Evolutionary conservation across 2,329 filamentous ascomycete species (phyloP), one percentile per base, ranked within the genome.

Genomic region (Calonectria montana): DNA sequence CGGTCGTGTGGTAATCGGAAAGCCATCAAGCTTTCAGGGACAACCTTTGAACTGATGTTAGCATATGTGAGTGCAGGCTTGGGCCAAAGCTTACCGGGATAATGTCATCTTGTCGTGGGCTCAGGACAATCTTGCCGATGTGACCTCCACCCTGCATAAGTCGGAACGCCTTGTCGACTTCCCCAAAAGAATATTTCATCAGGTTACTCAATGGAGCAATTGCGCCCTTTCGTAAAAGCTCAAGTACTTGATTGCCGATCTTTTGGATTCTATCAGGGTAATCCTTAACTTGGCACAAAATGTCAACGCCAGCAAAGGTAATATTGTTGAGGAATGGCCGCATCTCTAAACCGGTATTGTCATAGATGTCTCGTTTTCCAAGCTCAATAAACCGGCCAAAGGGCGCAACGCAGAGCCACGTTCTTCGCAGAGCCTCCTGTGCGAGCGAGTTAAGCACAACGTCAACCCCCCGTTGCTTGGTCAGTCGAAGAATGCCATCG

Each of bases 261-360:
- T 57, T 59, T 29, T 35, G 25, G 12, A 61, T 18, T 35, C 41
- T 43, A 15, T 47, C 27, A 29, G 50, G 39, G n/a, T 59, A 43
- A 57, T 66, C 31, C 2, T 10, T 45, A 27, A 50, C 48, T 41
- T 41, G 45, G 15, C 43, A 50, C 18, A 63, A n/a, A 35, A 69
- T 47, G 35, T 69, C 57, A 43, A 69, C 25, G 25, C 43, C 27
- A n/a, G 43, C 9, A 29, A 69, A 53, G 21, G 45, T 63, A 23
- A 45, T 43, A 13, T 69, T 50, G 25, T 55, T 53, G 27, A 55
- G 55, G 53, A 86, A 85, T 2, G 80, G 47, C 4, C 47, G 47
- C 47, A 53, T 53, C 47, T 53, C 47, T 16, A 53, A 53, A 25
- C 47, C 47, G 10, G 47, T n/a, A 53, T 53, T 53, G 16, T 53